Base-by-base conservation (phyloP, 768 basidiomycete genomes). In the Termitomyces sp. region DNA sequence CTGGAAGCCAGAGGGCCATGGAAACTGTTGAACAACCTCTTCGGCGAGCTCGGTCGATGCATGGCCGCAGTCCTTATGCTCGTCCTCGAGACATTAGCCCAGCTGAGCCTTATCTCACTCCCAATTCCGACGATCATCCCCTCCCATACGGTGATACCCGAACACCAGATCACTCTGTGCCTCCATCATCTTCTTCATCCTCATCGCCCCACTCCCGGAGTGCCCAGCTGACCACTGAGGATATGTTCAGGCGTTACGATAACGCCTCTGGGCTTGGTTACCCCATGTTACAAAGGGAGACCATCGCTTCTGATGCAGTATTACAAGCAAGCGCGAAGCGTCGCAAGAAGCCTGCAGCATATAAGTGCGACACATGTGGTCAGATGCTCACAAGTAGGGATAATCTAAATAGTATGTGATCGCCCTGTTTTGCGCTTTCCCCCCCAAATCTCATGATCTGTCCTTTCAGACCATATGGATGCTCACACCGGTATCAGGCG, bases 301-400 rank as follows among this genome's bases (percentile, higher is more conserved):
- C 54, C 5, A 62, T 62, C 27, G 61, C 61, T 12, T 62, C 61
- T 3, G 58, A 56, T 3, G 60, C 60, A 9, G 60, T 62, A 18
- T 40, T 62, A n/a, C 50, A 49, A 27, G 60, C 60, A 18, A 59
- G 58, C 32, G 58, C 45, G 25, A 57, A 50, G 39, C 58, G 60
- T 25, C 58, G 60, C 13, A 62, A 56, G 31, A 62, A 62, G 56
- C 12, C 0, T 23, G 36, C 60, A 10, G 33, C 1, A 1, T 54
- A 56, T 39, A 0, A 50, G 15, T 62, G 60, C 41, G 0, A 3
- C 3, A 48, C 27, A 18, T 62, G 60, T 16, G 41, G 42, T n/a
- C 55, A 62, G 50, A 27, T 36, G 38, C 42, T 62, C 33, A 62
- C 60, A 13, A 62, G 60, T 27, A 53, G 32, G 31, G 60, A 62